Evolutionary conservation across 2,329 filamentous ascomycete genomes (phyloP).

Genomic region (Colletotrichum paranaense): DNA sequence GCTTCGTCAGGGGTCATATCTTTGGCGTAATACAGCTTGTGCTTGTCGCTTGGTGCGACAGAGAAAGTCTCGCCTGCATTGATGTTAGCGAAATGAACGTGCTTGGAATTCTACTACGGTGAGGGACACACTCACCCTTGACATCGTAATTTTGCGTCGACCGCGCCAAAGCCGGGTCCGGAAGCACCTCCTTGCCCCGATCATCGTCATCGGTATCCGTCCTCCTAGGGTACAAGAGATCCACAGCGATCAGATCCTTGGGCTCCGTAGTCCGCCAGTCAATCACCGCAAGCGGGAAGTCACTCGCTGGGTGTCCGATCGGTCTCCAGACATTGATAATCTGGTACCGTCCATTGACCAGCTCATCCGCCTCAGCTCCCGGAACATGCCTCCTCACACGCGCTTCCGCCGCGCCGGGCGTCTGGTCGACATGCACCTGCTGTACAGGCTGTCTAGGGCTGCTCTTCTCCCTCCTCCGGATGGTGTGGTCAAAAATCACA

Average conservation of each 20-base stretch:
- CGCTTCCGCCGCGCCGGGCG: constrained; percentile 68
- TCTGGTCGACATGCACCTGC: constrained; percentile 79
- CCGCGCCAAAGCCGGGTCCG: constrained; percentile 55
- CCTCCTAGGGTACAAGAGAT: constrained; percentile 70
- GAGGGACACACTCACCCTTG: constrained; percentile 43
- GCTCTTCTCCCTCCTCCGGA: constrained; percentile 65
- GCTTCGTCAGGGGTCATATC: constrained; percentile 71
- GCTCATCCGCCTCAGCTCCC: constrained; percentile 62
- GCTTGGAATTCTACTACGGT: too few species aligned
- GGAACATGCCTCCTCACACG: constrained; percentile 72
- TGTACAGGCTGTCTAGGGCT: constrained; percentile 74
- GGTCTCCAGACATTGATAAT: constrained; percentile 80
- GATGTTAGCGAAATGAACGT: background rate
- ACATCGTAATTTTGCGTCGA: constrained; percentile 71
- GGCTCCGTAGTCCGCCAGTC: constrained; percentile 72
- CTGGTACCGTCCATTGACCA: constrained; percentile 70
- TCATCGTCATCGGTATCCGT: constrained; percentile 53
- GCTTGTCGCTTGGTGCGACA: constrained; percentile 66
- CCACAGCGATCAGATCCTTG: constrained; percentile 68
- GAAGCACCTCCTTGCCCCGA: constrained; percentile 67
- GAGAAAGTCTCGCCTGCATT: constrained; percentile 68
- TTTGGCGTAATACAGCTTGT: constrained; percentile 74
- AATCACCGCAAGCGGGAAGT: constrained; percentile 73
- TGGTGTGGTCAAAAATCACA: constrained; percentile 79
- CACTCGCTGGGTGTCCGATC: constrained; percentile 69